Evolutionary conservation across 495 filamentous ascomycete genomes (phyloP), one percentile per base, ranked within the genome.

Genomic region (Aspergillus leporis): DNA sequence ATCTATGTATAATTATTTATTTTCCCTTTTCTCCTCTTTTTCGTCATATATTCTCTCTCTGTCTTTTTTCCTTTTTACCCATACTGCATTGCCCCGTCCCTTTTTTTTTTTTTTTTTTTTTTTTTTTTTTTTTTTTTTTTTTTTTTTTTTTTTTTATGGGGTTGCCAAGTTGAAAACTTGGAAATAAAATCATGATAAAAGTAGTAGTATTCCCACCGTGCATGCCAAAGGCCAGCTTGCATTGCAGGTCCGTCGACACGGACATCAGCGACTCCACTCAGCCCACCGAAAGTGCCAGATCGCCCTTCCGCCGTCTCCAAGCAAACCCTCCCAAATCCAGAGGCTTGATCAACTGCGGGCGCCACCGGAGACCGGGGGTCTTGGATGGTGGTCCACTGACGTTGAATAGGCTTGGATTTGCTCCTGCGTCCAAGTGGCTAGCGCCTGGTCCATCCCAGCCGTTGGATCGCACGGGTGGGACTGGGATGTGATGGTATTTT

Each of bases 401-500:
- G 58, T 63, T 60, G 47, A 52, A 53, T 52, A 55, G 62, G 32
- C 61, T 48, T 60, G 58, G 58, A 64, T 54, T 64, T 60, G 51
- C 54, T 64, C 41, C 54, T 61, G 21, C 55, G 54, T 54, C 55
- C 58, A 55, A 61, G 50, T 51, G 58, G 55, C 59, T 64, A 61
- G 58, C 55, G 58, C 40, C 53, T 56, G 49, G 56, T 59, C 59
- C 58, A 62, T 58, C 58, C 57, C 57, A 40, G 65, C 59, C 59
- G 61, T 67, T 64, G 60, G 65, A 64, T 64, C 59, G 62, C 41
- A 61, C 36, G 38, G 58, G 62, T 60, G 62, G 58, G 62, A 55
- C 58, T 47, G 22, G 51, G 56, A 49, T 43, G 53, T 60, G 61
- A 58, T 63, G 49, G 57, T 57, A 52, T 66, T 66, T 38, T n/a